Evolutionary conservation across 768 basidiomycete species (phyloP).

Genomic region (Pleurotus ostreatus): DNA sequence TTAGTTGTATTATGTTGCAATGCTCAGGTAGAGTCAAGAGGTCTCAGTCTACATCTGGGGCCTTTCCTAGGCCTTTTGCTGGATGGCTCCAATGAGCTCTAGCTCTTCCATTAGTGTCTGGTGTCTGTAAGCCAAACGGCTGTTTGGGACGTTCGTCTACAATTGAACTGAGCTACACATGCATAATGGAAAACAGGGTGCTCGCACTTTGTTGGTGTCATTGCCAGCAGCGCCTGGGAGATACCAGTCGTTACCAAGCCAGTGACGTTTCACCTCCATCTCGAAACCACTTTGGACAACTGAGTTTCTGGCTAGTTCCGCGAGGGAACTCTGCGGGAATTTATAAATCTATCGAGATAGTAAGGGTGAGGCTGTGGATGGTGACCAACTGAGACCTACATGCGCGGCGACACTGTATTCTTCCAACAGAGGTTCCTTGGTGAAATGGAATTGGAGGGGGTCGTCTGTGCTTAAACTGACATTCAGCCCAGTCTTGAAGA

Average conservation of each 20-base stretch:
- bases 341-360: slow-evolving; percentile 70
- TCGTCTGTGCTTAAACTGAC: slow-evolving; percentile 96
- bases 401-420: slow-evolving; percentile 99
- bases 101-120: slow-evolving; percentile 87
- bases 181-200: neutral
- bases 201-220: slow-evolving; percentile 85
- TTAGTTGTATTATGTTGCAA: too few relatives aligned
- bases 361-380: too few relatives aligned
- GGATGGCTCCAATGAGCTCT: slow-evolving; percentile 48
- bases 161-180: slow-evolving; percentile 7
- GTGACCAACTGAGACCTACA: slow-evolving; percentile 37
- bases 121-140: slow-evolving; percentile 86
- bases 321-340: slow-evolving; percentile 88
- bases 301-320: slow-evolving; percentile 97
- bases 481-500: slow-evolving; percentile 94
- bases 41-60: too few relatives aligned
- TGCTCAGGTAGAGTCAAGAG: too few relatives aligned
- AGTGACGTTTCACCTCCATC: slow-evolving; percentile 95
- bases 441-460: slow-evolving; percentile 96
- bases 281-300: slow-evolving; percentile 97
- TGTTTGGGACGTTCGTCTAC: slow-evolving; percentile 96
- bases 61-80: neutral
- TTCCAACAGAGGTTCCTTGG: slow-evolving; percentile 95
- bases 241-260: slow-evolving; percentile 94
- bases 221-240: slow-evolving; percentile 91